These are phyloP conservation scores for Hyphopichia wangnamkhiaoensis DNA, from an alignment of 1,139 yeast species.

Conservation along the genomic window DNA sequence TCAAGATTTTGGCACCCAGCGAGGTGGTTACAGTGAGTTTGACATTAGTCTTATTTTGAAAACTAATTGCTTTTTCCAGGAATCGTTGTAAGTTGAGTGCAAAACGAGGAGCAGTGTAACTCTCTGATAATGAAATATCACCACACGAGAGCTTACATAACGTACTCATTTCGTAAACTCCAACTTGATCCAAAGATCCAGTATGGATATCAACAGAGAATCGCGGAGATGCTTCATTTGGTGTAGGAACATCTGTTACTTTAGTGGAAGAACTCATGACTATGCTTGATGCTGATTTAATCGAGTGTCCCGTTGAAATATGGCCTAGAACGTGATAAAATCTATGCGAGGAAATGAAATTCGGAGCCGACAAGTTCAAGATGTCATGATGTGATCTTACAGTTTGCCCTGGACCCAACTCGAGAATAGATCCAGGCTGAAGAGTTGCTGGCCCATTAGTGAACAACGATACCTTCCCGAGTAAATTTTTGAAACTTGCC, in stretches of 20 bases:
- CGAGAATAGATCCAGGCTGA: slow-evolving; percentile 35
- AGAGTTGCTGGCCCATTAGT: slow-evolving; percentile 39
- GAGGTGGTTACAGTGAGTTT: slow-evolving; percentile 36
- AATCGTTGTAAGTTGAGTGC: slow-evolving; percentile 5
- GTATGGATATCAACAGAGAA: slow-evolving; percentile 34
- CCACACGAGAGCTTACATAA: slow-evolving; percentile 35
- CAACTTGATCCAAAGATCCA: slow-evolving; percentile 44
- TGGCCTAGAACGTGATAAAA: slow-evolving; percentile 31
- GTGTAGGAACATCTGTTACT: slow-evolving; percentile 23
- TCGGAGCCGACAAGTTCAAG: slow-evolving; percentile 26
- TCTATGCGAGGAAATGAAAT: slow-evolving; percentile 25
- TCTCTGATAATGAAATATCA: slow-evolving; percentile 23
- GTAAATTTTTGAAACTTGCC: slow-evolving; percentile 19
- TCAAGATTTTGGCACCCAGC: slow-evolving; percentile 28
- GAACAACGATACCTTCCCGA: slow-evolving; percentile 30
- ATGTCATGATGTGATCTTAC: slow-evolving; percentile 41
- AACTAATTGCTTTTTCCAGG: slow-evolving; percentile 4
- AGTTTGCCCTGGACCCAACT: slow-evolving; percentile 10
- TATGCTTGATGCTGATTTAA: slow-evolving; percentile 21
- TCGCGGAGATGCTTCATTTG: slow-evolving; percentile 20
- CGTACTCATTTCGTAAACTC: slow-evolving; percentile 41
- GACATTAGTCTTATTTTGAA: slow-evolving; percentile 11
- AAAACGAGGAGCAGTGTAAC: slow-evolving; percentile 26
- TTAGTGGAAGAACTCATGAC: slow-evolving; percentile 20
- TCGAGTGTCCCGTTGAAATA: slow-evolving; percentile 31